phyloP scores from a whole-genome alignment of 1,139 yeast species.

The Lodderomyces orthopsilosis region DNA sequence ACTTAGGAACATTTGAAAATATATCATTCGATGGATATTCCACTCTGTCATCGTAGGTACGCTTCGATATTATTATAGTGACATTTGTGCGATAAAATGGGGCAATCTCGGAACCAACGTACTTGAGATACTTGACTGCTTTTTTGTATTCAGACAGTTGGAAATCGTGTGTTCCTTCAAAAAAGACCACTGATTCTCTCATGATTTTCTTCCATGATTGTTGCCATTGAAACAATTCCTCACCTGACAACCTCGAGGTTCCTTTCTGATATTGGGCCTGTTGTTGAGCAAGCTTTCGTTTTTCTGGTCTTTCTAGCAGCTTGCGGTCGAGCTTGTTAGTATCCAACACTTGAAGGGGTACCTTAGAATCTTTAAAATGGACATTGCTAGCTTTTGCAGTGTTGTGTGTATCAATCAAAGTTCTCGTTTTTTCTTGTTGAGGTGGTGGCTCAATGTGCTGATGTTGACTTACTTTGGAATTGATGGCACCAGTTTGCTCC shows the following conservation, averaged over 20 bases:
- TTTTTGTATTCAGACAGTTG: conserved; percentile 50
- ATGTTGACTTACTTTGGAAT: not conserved
- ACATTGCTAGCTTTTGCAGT: not conserved
- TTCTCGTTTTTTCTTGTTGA: not conserved
- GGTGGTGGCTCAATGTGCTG: not conserved
- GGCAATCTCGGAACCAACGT: conserved; percentile 64
- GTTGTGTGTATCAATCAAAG: not conserved
- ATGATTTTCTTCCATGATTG: conserved; percentile 76
- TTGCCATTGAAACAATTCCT: conserved; percentile 72
- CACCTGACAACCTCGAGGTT: conserved; percentile 37
- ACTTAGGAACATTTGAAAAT: conserved; percentile 58
- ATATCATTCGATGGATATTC: conserved; percentile 55
- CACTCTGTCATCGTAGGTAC: conserved; percentile 23
- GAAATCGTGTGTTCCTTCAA: conserved; percentile 59
- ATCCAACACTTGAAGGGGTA: not conserved
- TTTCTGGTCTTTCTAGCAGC: not conserved
- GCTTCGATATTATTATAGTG: conserved; percentile 77
- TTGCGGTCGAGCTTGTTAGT: not conserved
- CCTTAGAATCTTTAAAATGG: not conserved
- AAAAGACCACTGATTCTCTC: conserved; percentile 71
- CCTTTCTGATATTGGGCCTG: conserved; percentile 12
- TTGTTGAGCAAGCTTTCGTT: conserved; percentile 2
- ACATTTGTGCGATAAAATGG: conserved; percentile 77
- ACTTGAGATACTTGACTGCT: conserved; percentile 53
- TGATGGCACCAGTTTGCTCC: not conserved